A percentile compares a stretch with the other conserved stretches of the same genome.
Conservation (phyloP, 176 grass and related monocot genomes). For the Zoysia pacifica region DNA sequence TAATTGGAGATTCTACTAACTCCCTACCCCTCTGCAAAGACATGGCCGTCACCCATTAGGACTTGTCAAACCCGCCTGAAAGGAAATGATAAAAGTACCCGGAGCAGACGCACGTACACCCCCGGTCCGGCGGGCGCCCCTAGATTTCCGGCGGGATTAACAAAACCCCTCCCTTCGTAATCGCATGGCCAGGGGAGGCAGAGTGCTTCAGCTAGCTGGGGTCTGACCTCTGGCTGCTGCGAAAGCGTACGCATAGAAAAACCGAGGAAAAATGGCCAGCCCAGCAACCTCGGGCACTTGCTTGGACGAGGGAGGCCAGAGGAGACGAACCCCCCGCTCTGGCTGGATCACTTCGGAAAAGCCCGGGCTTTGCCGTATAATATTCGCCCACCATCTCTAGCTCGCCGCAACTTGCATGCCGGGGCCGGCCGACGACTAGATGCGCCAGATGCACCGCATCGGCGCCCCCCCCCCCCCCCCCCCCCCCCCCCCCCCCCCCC, state of each 20-base stretch:
- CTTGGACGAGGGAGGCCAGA: slow-evolving; percentile 23
- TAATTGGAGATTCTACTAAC: too few relatives aligned
- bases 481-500: background rate
- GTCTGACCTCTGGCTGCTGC: background rate
- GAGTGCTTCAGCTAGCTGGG: background rate
- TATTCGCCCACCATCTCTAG: slow-evolving; percentile 48
- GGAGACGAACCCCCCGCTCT: slow-evolving; percentile 53
- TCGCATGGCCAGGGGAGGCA: background rate
- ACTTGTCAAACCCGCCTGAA: background rate
- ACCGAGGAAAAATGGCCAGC: background rate
- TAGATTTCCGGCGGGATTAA: slow-evolving; percentile 47
- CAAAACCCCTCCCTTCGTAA: background rate
- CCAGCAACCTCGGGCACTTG: background rate
- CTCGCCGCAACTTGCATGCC: slow-evolving; percentile 37
- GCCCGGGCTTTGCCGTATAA: slow-evolving; percentile 12
- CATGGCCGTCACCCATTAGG: background rate
- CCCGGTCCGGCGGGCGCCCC: background rate
- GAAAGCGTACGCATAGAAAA: slow-evolving; percentile 5
- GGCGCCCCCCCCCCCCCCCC: background rate
- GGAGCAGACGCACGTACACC: background rate
- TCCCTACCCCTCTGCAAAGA: too few relatives aligned
- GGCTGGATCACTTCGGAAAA: slow-evolving; percentile 17
- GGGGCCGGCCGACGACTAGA: slow-evolving; percentile 25
- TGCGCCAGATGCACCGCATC: slow-evolving; percentile 62
- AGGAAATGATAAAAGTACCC: too few relatives aligned